Conservation (phyloP, 2,329 filamentous ascomycete species). For the Diaporthe ampelina region DNA sequence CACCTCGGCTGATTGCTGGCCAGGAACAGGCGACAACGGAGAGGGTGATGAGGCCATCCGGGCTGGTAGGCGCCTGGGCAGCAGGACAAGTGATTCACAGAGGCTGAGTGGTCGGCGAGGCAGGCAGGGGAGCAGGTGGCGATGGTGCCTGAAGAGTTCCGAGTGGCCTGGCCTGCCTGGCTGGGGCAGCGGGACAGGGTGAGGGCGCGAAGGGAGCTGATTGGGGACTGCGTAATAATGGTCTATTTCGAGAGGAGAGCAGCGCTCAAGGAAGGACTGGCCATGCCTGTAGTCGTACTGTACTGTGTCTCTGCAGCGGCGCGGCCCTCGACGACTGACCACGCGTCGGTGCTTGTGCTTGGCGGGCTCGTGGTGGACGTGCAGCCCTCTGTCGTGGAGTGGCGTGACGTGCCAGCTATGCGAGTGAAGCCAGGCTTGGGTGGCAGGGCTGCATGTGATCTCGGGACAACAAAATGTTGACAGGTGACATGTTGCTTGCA, state of each 20-base stretch:
- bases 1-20: conserved; percentile 26
- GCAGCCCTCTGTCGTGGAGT: too few relatives aligned
- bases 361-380: background rate
- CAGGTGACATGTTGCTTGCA: conserved; percentile 16
- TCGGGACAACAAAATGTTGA: conserved; percentile 2
- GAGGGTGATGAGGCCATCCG: conserved; percentile 35
- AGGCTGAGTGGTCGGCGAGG: conserved; percentile 1
- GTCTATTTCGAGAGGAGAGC: background rate
- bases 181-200: background rate
- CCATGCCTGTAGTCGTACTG: background rate
- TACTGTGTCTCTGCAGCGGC: background rate
- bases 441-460: conserved; percentile 7
- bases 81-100: background rate
- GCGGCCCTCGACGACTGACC: background rate
- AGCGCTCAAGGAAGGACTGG: background rate
- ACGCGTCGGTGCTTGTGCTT: background rate
- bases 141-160: conserved; percentile 10
- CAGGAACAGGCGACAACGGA: conserved; percentile 21
- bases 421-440: background rate
- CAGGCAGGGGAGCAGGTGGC: background rate
- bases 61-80: background rate
- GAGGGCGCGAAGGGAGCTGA: background rate
- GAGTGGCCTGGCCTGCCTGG: conserved; percentile 2
- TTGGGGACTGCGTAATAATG: background rate
- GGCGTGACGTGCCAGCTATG: conserved; percentile 14